phyloP scores from a whole-genome alignment of 129 eudicot genomes.

The Solidago caesia region DNA sequence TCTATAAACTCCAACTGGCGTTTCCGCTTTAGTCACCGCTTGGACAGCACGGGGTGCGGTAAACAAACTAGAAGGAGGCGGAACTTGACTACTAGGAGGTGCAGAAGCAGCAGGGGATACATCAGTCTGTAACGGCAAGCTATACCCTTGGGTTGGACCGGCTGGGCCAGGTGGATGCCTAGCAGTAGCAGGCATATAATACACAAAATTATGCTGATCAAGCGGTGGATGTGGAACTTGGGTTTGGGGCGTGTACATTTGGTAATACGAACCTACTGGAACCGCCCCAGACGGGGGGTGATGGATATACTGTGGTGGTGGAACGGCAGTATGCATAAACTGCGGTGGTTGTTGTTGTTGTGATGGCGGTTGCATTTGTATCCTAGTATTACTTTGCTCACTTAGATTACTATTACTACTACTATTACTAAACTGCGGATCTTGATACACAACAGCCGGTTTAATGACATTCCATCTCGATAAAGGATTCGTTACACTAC shows the following conservation, averaged over 20 bases:
- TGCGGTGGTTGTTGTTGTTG: constrained; percentile 67
- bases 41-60: constrained; percentile 33
- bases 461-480: constrained; percentile 33
- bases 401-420: constrained; percentile 25
- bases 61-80: constrained; percentile 44
- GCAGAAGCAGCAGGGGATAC: constrained; percentile 44
- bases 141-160: constrained; percentile 40
- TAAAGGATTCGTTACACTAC: constrained; percentile 57
- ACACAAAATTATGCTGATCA: constrained; percentile 61
- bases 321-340: constrained; percentile 53
- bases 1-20: constrained; percentile 50
- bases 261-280: constrained; percentile 59
- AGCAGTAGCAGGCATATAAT: constrained; percentile 51
- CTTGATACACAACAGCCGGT: constrained; percentile 50
- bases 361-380: constrained; percentile 41
- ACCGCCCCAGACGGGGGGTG: constrained; percentile 57
- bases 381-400: constrained; percentile 42
- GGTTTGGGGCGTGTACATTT: constrained; percentile 56
- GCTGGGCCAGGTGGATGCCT: constrained; percentile 19
- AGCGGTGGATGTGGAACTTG: constrained; percentile 42
- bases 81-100: constrained; percentile 37
- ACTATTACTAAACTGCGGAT: constrained; percentile 40
- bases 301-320: constrained; percentile 46
- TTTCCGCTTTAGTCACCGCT: constrained; percentile 51
- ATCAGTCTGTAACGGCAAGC: constrained; percentile 44